Conservation (phyloP, 2,329 filamentous ascomycete species). For the Botrytis sinoallii region DNA sequence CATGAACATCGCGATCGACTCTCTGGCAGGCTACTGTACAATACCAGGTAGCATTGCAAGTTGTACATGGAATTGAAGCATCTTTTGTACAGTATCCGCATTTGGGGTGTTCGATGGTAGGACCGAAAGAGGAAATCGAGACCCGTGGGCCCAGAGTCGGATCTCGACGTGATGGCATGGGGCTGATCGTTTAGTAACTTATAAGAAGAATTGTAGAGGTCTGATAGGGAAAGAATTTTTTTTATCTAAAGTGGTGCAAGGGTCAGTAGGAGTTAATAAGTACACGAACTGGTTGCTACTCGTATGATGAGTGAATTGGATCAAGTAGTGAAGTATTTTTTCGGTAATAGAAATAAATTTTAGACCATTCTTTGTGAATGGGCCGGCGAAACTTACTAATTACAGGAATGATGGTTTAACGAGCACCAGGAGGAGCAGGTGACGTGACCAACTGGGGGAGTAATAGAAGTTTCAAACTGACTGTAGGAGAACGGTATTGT, state of each 20-base stretch:
- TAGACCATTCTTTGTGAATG: not conserved
- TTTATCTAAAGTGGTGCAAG: not conserved
- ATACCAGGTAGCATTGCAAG: conserved; percentile 6
- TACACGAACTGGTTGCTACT: not conserved
- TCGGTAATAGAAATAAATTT: not conserved
- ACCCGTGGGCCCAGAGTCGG: not conserved
- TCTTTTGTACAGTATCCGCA: conserved; percentile 3
- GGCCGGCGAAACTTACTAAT: not conserved
- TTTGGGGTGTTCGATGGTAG: not conserved
- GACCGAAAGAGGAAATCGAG: conserved; percentile 9
- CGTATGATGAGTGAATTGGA: not conserved
- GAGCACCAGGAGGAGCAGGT: not conserved
- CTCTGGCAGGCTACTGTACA: not conserved
- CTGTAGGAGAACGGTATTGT: not conserved
- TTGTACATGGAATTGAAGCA: not conserved
- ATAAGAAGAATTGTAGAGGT: not conserved
- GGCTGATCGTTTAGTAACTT: not conserved
- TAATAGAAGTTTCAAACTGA: not conserved
- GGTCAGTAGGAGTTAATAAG: not conserved
- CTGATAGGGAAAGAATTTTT: not conserved
- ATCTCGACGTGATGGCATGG: conserved; percentile 1
- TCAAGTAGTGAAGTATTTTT: too few species aligned
- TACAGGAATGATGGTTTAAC: too few species aligned
- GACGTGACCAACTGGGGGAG: not conserved
- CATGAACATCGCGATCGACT: not conserved